A percentile compares a stretch with the other conserved stretches of the same genome.
Evolutionary conservation across 2,329 filamentous ascomycete species (phyloP).

Genomic region (Scedosporium dehoogii): DNA sequence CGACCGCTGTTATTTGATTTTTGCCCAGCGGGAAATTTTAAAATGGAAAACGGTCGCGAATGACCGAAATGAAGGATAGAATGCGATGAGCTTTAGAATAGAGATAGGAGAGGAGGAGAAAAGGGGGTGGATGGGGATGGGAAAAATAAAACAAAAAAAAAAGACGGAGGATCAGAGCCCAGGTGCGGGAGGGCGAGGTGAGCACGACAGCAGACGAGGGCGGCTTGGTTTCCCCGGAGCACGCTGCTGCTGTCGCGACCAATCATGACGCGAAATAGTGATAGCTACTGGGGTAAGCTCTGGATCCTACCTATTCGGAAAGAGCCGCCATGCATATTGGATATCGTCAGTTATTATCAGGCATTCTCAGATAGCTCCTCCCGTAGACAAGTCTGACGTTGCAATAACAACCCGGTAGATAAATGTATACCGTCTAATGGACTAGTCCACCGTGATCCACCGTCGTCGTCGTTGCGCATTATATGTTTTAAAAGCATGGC

Average conservation of each 20-base stretch:
- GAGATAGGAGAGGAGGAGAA: background rate
- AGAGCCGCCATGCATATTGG: background rate
- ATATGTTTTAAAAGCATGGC: background rate
- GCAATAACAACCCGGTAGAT: background rate
- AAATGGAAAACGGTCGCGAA: background rate
- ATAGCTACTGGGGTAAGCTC: background rate
- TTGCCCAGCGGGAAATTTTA: background rate
- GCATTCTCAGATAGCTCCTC: background rate
- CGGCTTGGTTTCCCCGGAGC: background rate
- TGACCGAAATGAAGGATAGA: background rate
- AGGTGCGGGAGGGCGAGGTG: background rate
- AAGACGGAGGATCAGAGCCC: background rate
- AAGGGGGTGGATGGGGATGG: background rate
- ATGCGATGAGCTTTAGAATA: background rate
- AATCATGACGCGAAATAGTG: background rate
- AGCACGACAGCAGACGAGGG: background rate
- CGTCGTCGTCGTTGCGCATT: background rate
- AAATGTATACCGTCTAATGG: background rate
- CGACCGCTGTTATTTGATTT: background rate
- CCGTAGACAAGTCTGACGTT: background rate
- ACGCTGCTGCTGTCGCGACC: background rate
- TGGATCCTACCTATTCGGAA: background rate
- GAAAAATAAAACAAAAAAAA: background rate
- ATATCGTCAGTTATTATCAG: background rate
- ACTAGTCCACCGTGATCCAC: background rate